Conservation (phyloP, 2,329 filamentous ascomycete genomes). For the Colletotrichum acutatum region DNA sequence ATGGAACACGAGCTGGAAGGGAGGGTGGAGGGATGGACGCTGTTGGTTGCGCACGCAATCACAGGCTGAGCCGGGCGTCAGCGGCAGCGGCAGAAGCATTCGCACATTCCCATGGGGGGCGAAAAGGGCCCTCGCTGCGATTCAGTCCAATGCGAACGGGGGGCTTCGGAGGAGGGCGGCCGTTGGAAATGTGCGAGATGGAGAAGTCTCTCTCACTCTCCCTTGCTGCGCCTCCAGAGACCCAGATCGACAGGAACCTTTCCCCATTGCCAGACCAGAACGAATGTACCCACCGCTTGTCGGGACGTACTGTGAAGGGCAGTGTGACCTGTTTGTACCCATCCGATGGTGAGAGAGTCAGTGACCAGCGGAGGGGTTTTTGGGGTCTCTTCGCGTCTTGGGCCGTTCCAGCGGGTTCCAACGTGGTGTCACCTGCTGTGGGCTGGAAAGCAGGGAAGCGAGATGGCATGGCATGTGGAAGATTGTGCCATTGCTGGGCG, state of each 20-base stretch:
- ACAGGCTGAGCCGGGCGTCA: slow-evolving; percentile 20
- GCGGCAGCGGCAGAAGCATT: slow-evolving; percentile 6
- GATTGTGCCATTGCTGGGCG: slow-evolving; percentile 1
- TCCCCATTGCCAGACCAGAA: slow-evolving; percentile 22
- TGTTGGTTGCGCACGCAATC: slow-evolving; percentile 31
- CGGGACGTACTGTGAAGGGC: not conserved
- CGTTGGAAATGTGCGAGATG: not conserved
- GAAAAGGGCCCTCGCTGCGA: not conserved
- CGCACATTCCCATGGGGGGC: slow-evolving; percentile 26
- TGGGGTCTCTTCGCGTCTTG: not conserved
- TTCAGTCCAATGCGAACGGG: not conserved
- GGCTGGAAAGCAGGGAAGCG: not conserved
- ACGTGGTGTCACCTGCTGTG: slow-evolving; percentile 15
- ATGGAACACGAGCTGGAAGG: slow-evolving; percentile 35
- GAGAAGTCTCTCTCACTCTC: not conserved
- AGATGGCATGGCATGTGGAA: not conserved
- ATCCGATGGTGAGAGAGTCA: slow-evolving; percentile 25
- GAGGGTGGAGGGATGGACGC: slow-evolving; percentile 32
- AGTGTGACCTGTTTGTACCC: not conserved
- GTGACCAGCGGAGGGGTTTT: not conserved
- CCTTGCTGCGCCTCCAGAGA: slow-evolving; percentile 34
- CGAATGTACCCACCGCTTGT: not conserved
- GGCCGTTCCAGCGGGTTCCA: slow-evolving; percentile 23
- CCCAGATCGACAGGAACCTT: slow-evolving; percentile 30
- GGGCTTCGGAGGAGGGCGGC: not conserved